phyloP scores from a whole-genome alignment of 163 green algal genomes.

The Smithsoniella earleae region DNA sequence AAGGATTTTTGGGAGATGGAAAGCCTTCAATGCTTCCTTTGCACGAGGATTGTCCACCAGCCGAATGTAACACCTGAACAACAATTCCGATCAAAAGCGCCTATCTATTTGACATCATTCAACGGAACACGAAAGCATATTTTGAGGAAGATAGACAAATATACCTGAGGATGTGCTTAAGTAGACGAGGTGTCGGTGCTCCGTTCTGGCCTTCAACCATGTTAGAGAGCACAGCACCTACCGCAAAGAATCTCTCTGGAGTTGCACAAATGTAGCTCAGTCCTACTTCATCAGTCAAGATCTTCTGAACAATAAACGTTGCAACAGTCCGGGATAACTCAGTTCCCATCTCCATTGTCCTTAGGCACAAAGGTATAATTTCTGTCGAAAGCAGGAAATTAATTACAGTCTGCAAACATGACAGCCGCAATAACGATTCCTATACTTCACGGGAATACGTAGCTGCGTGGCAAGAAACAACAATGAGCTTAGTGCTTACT shows the following conservation, averaged over 20 bases:
- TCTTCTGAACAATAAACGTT: slow-evolving; percentile 99
- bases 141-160: background rate
- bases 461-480: too few species aligned
- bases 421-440: too few species aligned
- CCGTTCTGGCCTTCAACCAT: slow-evolving; percentile 77
- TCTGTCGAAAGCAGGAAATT: slow-evolving; percentile 97
- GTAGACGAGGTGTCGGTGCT: slow-evolving; percentile 72
- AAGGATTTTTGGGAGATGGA: background rate
- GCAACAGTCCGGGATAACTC: slow-evolving; percentile 98
- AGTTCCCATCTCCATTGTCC: slow-evolving; percentile 97
- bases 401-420: slow-evolving; percentile 72
- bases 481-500: too few species aligned
- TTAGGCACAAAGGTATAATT: slow-evolving; percentile 96
- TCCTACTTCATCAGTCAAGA: slow-evolving; percentile 90
- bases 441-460: too few species aligned
- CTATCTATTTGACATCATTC: slow-evolving; percentile 1
- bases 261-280: slow-evolving; percentile 97
- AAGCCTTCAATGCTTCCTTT: slow-evolving; percentile 27
- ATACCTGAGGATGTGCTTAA: slow-evolving; percentile 94
- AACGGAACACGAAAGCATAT: too few species aligned
- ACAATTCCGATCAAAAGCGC: background rate
- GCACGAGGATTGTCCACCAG: slow-evolving; percentile 80
- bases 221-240: slow-evolving; percentile 74
- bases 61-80: slow-evolving; percentile 66
- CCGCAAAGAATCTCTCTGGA: slow-evolving; percentile 95